Evolutionary conservation across 169 alveolate species (phyloP), one percentile per base, ranked within the genome.

Genomic region (Eimeria praecox): DNA sequence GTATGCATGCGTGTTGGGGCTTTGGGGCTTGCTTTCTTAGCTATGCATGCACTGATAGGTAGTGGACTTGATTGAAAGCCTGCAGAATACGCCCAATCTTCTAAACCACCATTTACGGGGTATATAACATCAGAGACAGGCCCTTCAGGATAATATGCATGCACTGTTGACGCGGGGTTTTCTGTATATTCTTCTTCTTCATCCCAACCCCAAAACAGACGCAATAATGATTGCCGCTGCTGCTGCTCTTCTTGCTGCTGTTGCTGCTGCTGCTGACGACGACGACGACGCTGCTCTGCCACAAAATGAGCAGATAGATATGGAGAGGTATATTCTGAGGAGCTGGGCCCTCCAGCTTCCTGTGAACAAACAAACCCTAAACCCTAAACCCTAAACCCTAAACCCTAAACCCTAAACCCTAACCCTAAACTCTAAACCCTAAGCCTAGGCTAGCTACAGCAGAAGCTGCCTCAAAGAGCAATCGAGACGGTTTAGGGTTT

Each of bases 71-170:
- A 69, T 33, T 97, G 98, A 97, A 97, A 98, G 49, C 96, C 97
- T 40, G 96, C 97, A 40, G 97, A 98, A 90, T 98, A 98, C 0
- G 98, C 98, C 98, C 99, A 98, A 94, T 98, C 99, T 64, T 98
- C 99, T n/a, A 97, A 69, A 2, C 98, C 98, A 42, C 99, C 99
- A 73, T 88, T 71, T 0, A 98, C 98, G 30, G 97, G 97, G 92
- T 98, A 98, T n/a, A 98, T 97, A 42, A 96, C 78, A 59, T 96
- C 97, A 8, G 97, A 91, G 97, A 97, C 97, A 35, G 97, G 96
- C 8, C 98, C 99, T 24, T 96, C 52, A 6, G 90, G 92, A 75
- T 97, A 97, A n/a, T 44, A 94, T 56, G 66, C 18, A 56, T 56
- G 27, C 5, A 27, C 27, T 56, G 10, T 40, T n/a, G 38, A 46